Evolutionary conservation across 768 basidiomycete genomes (phyloP).

Genomic region (Macrolepiota fuliginosa): DNA sequence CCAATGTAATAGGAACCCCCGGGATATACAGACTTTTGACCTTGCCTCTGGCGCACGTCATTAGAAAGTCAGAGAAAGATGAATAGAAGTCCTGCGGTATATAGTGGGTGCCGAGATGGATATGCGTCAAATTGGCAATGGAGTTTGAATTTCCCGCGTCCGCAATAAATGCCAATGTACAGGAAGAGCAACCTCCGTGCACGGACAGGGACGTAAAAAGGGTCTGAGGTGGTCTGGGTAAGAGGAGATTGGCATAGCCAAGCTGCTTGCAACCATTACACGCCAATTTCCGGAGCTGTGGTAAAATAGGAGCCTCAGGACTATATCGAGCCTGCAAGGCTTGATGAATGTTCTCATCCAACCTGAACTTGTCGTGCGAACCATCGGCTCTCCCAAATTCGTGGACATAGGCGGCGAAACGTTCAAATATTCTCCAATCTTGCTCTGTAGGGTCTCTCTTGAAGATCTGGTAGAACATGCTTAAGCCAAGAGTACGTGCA

Average conservation of each 20-base stretch:
- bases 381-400: not conserved
- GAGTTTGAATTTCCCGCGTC: not conserved
- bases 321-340: not conserved
- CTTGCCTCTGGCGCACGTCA: not conserved
- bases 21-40: not conserved
- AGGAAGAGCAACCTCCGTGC: not conserved
- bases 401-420: not conserved
- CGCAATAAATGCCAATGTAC: not conserved
- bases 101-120: not conserved
- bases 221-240: not conserved
- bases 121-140: not conserved
- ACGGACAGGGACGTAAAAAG: not conserved
- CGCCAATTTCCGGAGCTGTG: not conserved
- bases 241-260: not conserved
- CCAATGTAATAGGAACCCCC: not conserved
- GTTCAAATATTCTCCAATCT: not conserved
- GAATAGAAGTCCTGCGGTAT: not conserved
- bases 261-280: not conserved
- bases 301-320: not conserved
- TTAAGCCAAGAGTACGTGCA: not conserved
- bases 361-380: not conserved
- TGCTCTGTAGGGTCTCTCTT: not conserved
- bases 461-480: not conserved
- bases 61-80: not conserved
- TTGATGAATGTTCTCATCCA: not conserved